Evolutionary conservation across 2,329 filamentous ascomycete genomes (phyloP), one percentile per base, ranked within the genome.

Genomic region (Ascosphaera apis): DNA sequence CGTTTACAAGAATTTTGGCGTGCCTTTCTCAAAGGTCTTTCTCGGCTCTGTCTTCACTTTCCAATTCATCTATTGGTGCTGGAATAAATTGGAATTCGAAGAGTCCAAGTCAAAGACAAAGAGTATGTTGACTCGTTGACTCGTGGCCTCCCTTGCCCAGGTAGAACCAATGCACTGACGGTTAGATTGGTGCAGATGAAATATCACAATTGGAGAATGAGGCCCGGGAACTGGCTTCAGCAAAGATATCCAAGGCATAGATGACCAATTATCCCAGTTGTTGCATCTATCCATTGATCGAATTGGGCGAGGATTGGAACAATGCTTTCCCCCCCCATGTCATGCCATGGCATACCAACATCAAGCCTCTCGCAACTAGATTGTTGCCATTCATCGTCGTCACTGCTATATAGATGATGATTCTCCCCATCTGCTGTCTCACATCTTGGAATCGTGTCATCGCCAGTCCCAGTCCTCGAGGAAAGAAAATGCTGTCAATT

Each of bases 11-110:
- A 40, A 47, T 28, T 58, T 61, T 39, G 50, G 47, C 4, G 48
- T 57, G 23, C 58, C 61, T 7, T 56, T 63, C 35, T 52, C 53
- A 40, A 64, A 64, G 42, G 56, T 61, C 40, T 60, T 64, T 37
- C 51, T 63, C 2, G 55, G 58, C 5, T 57, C 59, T 3, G 54
- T 63, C 25, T 55, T 63, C 43, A 59, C 55, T 12, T 63, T 62
- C 43, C 61, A 64, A 41, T 49, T 61, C 31, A 48, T 60, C 15
- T 61, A 63, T 42, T 61, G 56, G 56, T 45, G 48, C 19, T 64
- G 61, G 61, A 37, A 58, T 45, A 61, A 57, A 40, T 44, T 63
- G 9, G 60, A 63, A 45, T 58, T 54, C 36, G 57, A 61, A 38
- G 58, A 61, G 40, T 47, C 48, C 4, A 60, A 56, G 42, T 45